Evolutionary conservation across 2,329 filamentous ascomycete species (phyloP).

Genomic region (Dactylonectria estremocensis): DNA sequence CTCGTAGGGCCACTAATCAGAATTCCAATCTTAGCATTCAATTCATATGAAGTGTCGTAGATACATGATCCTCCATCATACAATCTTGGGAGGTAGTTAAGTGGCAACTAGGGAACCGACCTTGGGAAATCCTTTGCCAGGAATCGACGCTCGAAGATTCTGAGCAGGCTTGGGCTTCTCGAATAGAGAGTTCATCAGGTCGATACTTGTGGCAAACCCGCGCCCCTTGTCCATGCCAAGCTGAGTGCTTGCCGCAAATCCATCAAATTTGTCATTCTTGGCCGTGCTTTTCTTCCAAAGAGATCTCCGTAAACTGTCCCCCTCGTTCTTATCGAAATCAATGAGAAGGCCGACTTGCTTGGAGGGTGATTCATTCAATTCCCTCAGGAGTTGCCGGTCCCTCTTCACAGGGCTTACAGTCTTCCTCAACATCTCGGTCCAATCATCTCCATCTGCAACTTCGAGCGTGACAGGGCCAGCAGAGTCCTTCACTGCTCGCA

Average conservation of each 20-base stretch:
- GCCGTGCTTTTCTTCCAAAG: conserved; percentile 54
- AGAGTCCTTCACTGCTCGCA: conserved; percentile 75
- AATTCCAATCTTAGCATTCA: conserved; percentile 63
- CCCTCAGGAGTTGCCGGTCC: conserved; percentile 81
- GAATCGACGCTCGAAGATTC: conserved; percentile 66
- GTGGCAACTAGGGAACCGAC: conserved; percentile 77
- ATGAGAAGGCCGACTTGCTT: conserved; percentile 47
- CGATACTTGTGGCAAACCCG: conserved; percentile 89
- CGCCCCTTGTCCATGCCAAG: conserved; percentile 65
- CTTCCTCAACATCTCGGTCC: conserved; percentile 93
- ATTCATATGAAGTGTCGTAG: conserved; percentile 51
- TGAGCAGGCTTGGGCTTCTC: conserved; percentile 77
- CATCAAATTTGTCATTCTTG: conserved; percentile 49
- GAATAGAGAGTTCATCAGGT: conserved; percentile 96
- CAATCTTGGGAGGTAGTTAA: conserved; percentile 51
- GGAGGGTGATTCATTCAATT: conserved; percentile 69
- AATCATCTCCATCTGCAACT: conserved; percentile 82
- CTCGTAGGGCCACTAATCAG: conserved; percentile 87
- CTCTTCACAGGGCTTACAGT: conserved; percentile 96
- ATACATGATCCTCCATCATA: conserved; percentile 52
- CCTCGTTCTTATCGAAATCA: conserved; percentile 56
- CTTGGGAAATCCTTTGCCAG: conserved; percentile 82
- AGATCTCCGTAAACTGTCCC: conserved; percentile 64
- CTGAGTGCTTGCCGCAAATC: conserved; percentile 51
- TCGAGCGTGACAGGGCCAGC: conserved; percentile 72